phyloP scores from a whole-genome alignment of 805 yeast genomes.

The Saturnispora mendoncae region DNA sequence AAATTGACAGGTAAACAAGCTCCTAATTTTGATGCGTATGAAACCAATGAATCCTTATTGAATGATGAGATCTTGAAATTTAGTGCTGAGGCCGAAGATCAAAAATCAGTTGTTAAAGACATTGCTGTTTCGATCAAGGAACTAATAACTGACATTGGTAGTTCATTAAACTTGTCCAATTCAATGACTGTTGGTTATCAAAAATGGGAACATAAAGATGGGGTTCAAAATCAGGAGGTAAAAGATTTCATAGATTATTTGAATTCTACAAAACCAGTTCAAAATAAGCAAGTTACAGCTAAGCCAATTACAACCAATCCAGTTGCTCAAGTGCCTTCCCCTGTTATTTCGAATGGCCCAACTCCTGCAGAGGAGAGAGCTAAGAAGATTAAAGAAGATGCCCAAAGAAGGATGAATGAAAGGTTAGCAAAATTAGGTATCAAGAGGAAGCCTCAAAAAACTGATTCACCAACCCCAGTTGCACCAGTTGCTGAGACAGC shows the following conservation, averaged over 20 bases:
- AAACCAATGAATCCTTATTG: conserved; percentile 46
- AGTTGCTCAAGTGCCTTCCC: not conserved
- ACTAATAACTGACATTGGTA: conserved; percentile 35
- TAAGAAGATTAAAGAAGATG: conserved; percentile 75
- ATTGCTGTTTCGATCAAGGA: conserved; percentile 64
- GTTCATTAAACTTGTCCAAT: conserved; percentile 24
- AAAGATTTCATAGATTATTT: conserved; percentile 52
- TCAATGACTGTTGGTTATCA: conserved; percentile 42
- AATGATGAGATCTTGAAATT: conserved; percentile 44
- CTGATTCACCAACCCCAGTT: conserved; percentile 4
- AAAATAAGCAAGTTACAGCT: not conserved
- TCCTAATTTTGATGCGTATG: conserved; percentile 37
- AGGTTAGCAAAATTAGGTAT: conserved; percentile 76
- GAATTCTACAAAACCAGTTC: conserved; percentile 27
- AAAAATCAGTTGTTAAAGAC: conserved; percentile 55
- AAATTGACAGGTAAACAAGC: conserved; percentile 74
- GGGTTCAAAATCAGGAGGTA: conserved; percentile 58
- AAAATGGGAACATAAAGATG: conserved; percentile 78
- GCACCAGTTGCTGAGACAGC: conserved; percentile 8
- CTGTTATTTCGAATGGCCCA: conserved; percentile 1
- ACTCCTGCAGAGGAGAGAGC: conserved; percentile 57
- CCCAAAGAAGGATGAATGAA: conserved; percentile 75
- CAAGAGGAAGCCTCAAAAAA: conserved; percentile 8
- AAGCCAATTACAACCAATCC: conserved; percentile 4
- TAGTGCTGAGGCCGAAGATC: conserved; percentile 45